Percentiles rank a stretch among this genome's conserved stretches.
phyloP scores from a whole-genome alignment of 2,329 filamentous ascomycete species.

The Paraphoma chrysanthemicola region DNA sequence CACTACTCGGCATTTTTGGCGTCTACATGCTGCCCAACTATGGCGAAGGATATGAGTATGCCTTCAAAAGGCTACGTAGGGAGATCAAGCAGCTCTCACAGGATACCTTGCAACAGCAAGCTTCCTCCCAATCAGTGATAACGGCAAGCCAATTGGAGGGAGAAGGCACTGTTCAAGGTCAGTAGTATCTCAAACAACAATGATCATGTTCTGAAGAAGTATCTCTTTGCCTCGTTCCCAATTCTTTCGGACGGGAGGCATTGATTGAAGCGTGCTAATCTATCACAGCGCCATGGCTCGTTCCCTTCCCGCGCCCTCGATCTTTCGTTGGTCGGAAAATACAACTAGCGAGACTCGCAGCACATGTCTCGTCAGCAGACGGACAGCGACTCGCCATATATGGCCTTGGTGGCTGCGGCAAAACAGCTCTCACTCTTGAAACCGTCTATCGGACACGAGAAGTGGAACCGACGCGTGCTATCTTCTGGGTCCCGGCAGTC shows the following conservation, averaged over 20 bases:
- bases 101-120: not conserved
- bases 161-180: not conserved
- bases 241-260: no score
- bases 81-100: not conserved
- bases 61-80: not conserved
- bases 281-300: not conserved
- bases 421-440: constrained; percentile 37
- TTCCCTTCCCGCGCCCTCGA: constrained; percentile 1
- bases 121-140: not conserved
- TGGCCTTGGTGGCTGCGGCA: constrained; percentile 24
- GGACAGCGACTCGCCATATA: constrained; percentile 15
- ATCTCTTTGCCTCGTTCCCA: no score
- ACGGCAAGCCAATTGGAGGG: no score
- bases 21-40: constrained; percentile 3
- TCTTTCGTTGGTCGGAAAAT: constrained; percentile 18
- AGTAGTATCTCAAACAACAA: not conserved
- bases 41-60: constrained; percentile 3
- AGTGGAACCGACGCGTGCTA: constrained; percentile 20
- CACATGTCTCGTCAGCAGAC: constrained; percentile 7
- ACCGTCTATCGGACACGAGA: constrained; percentile 46
- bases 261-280: not conserved
- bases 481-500: constrained; percentile 27
- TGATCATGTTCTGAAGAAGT: no score
- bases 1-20: constrained; percentile 4
- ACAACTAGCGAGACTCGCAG: constrained; percentile 8